Percentiles rank a stretch among this genome's conserved stretches.
Conservation (phyloP, 164 flowering plant genomes). For the Nelumbo lutea region DNA sequence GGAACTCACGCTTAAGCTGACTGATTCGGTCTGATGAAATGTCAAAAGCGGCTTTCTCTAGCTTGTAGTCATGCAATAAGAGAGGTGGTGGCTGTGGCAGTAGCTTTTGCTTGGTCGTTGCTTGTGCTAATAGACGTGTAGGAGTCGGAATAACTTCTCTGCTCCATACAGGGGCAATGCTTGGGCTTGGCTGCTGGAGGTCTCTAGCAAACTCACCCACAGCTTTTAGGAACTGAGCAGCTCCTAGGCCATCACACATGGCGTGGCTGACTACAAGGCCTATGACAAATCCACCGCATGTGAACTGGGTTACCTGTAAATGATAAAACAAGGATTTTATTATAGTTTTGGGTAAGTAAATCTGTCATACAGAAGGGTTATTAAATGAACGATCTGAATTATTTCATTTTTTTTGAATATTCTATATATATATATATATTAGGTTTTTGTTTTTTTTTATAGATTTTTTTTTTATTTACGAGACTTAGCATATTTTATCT, state of each 20-base stretch:
- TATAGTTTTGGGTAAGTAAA: too few species aligned
- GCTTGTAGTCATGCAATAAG: slow-evolving; percentile 29
- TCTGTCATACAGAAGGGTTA: too few species aligned
- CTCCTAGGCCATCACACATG: slow-evolving; percentile 68
- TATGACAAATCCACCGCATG: slow-evolving; percentile 51
- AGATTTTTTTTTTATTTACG: too few species aligned
- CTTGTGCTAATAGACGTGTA: not conserved
- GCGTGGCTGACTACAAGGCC: slow-evolving; percentile 60
- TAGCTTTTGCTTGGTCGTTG: not conserved
- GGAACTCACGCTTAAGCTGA: slow-evolving; percentile 36
- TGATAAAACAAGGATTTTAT: not conserved
- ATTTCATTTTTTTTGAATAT: too few species aligned
- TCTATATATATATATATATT: too few species aligned
- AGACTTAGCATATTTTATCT: too few species aligned
- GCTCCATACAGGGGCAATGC: slow-evolving; percentile 38
- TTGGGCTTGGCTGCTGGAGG: slow-evolving; percentile 10
- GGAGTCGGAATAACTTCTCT: slow-evolving; percentile 38
- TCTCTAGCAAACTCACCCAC: slow-evolving; percentile 59
- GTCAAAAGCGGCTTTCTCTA: slow-evolving; percentile 44
- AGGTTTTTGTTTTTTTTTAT: too few species aligned
- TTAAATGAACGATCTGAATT: too few species aligned
- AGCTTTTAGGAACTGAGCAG: slow-evolving; percentile 61
- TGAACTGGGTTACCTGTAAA: slow-evolving; percentile 48
- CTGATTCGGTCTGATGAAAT: slow-evolving; percentile 33
- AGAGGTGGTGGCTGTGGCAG: slow-evolving; percentile 16